Base-by-base conservation (phyloP, 352 stramenopile species). In the Globisporangium middletonii region DNA sequence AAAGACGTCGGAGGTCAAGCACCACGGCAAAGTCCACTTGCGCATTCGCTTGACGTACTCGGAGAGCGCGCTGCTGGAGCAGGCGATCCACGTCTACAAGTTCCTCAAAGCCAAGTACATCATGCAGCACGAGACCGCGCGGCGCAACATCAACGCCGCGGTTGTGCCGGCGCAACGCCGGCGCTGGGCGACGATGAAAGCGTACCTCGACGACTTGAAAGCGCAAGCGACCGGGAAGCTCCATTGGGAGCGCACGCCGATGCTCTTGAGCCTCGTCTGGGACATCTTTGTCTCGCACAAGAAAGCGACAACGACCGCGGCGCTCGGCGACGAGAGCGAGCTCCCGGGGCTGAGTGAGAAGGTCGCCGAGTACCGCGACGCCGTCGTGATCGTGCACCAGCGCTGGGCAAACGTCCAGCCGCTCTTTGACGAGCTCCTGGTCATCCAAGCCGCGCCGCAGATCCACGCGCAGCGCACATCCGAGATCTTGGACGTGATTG, bases 321-420 rank as follows among this genome's bases (percentile, higher is more conserved):
- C 51, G 0, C 26, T 47, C 7, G n/a, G 11, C 2, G 15, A 18
- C 13, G 41, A 46, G 1, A 46, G 15, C 41, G 41, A 46, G 41
- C 41, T 71, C 0, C 57, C 77, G 23, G 70, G 63, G 6, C 56
- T 89, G 0, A 50, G 65, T 30, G 55, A 73, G 41, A 76, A 74
- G 54, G 65, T 72, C 2, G 54, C 63, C 11, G 63, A 68, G 12
- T 91, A 88, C 55, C 67, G 81, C 7, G 64, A 65, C 0, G 64
- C 67, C 0, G 77, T 89, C 15, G 71, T 88, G 19, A 55, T 75
- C 30, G 77, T 91, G 2, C 71, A 91, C 57, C 77, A 60, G n/a
- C 74, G 81, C 2, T 91, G 78, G 78, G 69, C 71, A 0, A 91
- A 91, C 47, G 19, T 89, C 26, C 78, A 91, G 57, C 81, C 81